Conservation (phyloP, 2,329 filamentous ascomycete species). For the Aspergillus ibericus region DNA sequence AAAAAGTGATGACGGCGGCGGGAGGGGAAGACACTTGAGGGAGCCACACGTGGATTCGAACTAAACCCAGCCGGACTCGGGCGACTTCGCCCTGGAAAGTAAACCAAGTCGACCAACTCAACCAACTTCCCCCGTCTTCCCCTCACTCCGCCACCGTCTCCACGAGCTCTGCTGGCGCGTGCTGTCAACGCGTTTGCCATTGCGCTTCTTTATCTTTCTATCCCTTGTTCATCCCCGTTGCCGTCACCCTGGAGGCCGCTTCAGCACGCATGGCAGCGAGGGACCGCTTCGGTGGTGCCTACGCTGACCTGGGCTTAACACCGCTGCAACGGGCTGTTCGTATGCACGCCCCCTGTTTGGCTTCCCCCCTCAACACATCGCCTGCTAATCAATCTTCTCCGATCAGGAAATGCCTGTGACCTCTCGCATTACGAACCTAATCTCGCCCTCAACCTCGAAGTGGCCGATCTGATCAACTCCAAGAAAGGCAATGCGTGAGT, state of each 20-base stretch:
- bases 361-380: not conserved
- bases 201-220: constrained; percentile 5
- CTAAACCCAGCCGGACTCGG: constrained; percentile 11
- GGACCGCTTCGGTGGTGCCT: constrained; percentile 85
- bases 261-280: constrained; percentile 92
- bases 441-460: constrained; percentile 92
- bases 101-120: constrained; percentile 8
- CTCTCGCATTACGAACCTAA: constrained; percentile 98
- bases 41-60: constrained; percentile 13
- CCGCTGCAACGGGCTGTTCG: constrained; percentile 92
- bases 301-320: constrained; percentile 74
- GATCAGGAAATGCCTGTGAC: constrained; percentile 83
- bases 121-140: constrained; percentile 3
- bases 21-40: not conserved
- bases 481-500: constrained; percentile 87
- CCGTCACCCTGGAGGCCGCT: constrained; percentile 77
- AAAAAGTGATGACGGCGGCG: not conserved
- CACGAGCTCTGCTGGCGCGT: constrained; percentile 8
- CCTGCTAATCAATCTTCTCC: not conserved
- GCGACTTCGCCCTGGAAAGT: not conserved
- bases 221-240: constrained; percentile 8
- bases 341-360: constrained; percentile 37
- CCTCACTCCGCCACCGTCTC: not conserved
- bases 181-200: not conserved
- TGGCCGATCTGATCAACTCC: constrained; percentile 91